Evolutionary conservation across 257 asterid genomes (phyloP).

Genomic region (Fraxinus pennsylvanica): DNA sequence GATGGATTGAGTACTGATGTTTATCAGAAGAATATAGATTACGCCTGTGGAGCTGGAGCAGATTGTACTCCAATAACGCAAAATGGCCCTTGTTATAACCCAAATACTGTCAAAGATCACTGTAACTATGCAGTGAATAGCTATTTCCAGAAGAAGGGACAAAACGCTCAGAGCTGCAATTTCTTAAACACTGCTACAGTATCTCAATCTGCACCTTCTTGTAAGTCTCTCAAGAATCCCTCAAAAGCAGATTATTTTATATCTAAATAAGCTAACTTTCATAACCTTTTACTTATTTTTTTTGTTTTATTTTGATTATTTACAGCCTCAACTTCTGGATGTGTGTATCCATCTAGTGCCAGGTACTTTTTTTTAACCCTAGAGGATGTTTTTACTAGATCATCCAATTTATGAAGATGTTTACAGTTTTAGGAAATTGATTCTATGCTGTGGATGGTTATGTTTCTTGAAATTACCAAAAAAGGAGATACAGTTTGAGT

Average conservation of each 20-base stretch:
- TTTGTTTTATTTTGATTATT: conserved; percentile 1
- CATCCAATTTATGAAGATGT: conserved; percentile 17
- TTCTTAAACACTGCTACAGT: conserved; percentile 58
- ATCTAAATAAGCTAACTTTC: background rate
- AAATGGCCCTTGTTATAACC: conserved; percentile 72
- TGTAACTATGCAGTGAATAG: conserved; percentile 89
- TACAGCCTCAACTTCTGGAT: conserved; percentile 36
- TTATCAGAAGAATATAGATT: conserved; percentile 77
- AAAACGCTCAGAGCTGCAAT: conserved; percentile 57
- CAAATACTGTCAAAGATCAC: conserved; percentile 80
- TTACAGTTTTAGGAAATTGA: background rate
- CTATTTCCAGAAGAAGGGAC: conserved; percentile 64
- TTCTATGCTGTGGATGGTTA: background rate
- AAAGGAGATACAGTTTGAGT: background rate
- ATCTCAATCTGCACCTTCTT: conserved; percentile 42
- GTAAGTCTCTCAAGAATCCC: conserved; percentile 39
- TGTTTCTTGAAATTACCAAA: background rate
- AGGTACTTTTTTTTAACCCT: conserved; percentile 29
- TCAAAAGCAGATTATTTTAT: background rate
- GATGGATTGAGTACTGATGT: conserved; percentile 40
- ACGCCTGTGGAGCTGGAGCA: conserved; percentile 87
- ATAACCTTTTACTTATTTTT: background rate
- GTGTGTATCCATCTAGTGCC: conserved; percentile 51
- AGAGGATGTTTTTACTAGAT: conserved; percentile 1
- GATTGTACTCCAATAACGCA: conserved; percentile 60